phyloP scores from a whole-genome alignment of 2,329 filamentous ascomycete genomes.

The Hymenoscyphus fraxineus region DNA sequence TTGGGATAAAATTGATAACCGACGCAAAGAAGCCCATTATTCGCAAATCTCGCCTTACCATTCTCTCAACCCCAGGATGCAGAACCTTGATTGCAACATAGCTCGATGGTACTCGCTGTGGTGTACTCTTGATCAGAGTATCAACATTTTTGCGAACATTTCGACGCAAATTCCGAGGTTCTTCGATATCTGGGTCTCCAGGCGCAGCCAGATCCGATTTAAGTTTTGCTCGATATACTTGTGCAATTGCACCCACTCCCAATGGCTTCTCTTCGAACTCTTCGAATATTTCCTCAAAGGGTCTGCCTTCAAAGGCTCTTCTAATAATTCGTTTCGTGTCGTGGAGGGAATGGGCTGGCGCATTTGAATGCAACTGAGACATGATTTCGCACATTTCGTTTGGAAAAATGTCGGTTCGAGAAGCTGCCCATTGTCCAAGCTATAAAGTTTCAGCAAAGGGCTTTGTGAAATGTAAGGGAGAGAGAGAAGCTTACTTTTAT shows the following conservation, averaged over 20 bases:
- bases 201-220: slow-evolving; percentile 71
- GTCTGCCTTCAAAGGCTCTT: slow-evolving; percentile 73
- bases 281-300: slow-evolving; percentile 90
- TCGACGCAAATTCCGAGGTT: slow-evolving; percentile 56
- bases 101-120: slow-evolving; percentile 78
- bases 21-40: slow-evolving; percentile 94
- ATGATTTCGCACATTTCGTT: slow-evolving; percentile 87
- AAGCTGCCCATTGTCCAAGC: slow-evolving; percentile 98
- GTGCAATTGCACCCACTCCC: slow-evolving; percentile 92
- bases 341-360: slow-evolving; percentile 82
- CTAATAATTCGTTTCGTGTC: slow-evolving; percentile 76
- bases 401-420: slow-evolving; percentile 92
- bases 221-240: slow-evolving; percentile 94
- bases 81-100: slow-evolving; percentile 96
- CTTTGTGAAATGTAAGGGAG: neutral
- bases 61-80: slow-evolving; percentile 85
- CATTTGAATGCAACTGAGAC: slow-evolving; percentile 92
- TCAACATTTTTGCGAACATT: slow-evolving; percentile 80
- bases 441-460: slow-evolving; percentile 37
- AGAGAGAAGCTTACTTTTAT: slow-evolving; percentile 68
- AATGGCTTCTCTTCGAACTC: slow-evolving; percentile 89
- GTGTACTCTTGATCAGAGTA: slow-evolving; percentile 79
- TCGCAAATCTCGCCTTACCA: slow-evolving; percentile 81
- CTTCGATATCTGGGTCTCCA: slow-evolving; percentile 52
- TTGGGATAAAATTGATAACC: slow-evolving; percentile 80